A percentile compares a stretch with the other conserved stretches of the same genome.
phyloP scores from a whole-genome alignment of 1,284 basidiomycete genomes.

The Puccinia novopanici region DNA sequence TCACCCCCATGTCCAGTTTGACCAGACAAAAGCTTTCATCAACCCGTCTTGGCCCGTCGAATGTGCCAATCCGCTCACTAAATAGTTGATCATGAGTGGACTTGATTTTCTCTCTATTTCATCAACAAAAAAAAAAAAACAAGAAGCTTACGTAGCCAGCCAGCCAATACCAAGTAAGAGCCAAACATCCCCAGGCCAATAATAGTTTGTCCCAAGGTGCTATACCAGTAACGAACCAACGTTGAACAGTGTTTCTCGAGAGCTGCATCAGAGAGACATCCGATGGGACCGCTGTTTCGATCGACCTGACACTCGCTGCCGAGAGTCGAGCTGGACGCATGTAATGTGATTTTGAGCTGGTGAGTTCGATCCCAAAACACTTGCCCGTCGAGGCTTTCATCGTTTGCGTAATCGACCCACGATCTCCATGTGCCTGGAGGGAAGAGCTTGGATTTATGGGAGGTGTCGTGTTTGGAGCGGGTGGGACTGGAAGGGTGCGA shows the following conservation, averaged over 20 bases:
- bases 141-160: slow-evolving; percentile 4
- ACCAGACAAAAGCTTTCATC: neutral
- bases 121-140: too few relatives aligned
- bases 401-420: slow-evolving; percentile 27
- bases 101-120: neutral
- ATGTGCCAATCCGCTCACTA: slow-evolving; percentile 1
- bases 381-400: neutral
- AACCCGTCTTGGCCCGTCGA: neutral
- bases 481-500: slow-evolving; percentile 3
- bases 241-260: slow-evolving; percentile 16
- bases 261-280: neutral
- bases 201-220: slow-evolving; percentile 16
- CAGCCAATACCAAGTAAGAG: slow-evolving; percentile 7
- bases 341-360: neutral
- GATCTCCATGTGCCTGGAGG: slow-evolving; percentile 24
- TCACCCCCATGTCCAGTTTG: slow-evolving; percentile 22
- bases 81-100: neutral
- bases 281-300: neutral
- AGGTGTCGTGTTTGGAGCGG: neutral
- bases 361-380: slow-evolving; percentile 8
- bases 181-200: slow-evolving; percentile 12
- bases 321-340: neutral
- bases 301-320: neutral
- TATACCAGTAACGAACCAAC: slow-evolving; percentile 29
- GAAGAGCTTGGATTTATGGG: neutral